phyloP scores from a whole-genome alignment of 1,284 basidiomycete species.

The Singerocomus inundabilis region DNA sequence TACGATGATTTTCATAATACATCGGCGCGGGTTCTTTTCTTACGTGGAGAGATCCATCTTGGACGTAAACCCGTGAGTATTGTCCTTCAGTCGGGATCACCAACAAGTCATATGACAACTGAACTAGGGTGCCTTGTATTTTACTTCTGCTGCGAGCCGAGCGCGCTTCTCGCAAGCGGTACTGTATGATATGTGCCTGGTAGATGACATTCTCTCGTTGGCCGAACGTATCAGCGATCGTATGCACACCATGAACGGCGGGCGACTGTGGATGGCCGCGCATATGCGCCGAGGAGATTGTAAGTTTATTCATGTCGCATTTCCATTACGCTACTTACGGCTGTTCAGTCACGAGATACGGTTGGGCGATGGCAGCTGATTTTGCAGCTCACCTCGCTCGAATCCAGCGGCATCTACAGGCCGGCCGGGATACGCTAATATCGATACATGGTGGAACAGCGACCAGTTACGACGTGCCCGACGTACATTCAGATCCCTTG shows the following conservation, averaged over 20 bases:
- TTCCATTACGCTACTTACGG: neutral
- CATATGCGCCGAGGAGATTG: conserved; percentile 51
- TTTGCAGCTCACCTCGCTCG: conserved; percentile 38
- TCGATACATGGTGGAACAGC: conserved; percentile 21
- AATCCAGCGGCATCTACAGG: conserved; percentile 34
- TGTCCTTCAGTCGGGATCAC: neutral
- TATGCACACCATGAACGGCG: conserved; percentile 35
- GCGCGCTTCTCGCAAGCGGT: conserved; percentile 37
- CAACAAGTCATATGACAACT: neutral
- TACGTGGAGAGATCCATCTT: conserved; percentile 42
- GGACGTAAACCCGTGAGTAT: conserved; percentile 41
- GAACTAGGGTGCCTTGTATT: conserved; percentile 39
- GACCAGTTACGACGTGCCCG: conserved; percentile 30
- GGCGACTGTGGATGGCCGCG: conserved; percentile 45
- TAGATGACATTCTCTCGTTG: conserved; percentile 33
- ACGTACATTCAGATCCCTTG: conserved; percentile 20
- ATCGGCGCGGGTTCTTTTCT: conserved; percentile 36
- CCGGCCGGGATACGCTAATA: conserved; percentile 32
- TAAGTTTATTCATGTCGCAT: conserved; percentile 16
- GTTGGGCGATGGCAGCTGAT: conserved; percentile 39
- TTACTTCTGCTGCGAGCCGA: conserved; percentile 36
- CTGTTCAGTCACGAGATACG: conserved; percentile 21
- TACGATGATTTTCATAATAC: conserved; percentile 39
- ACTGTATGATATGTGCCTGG: conserved; percentile 35
- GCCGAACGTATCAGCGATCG: conserved; percentile 35